phyloP scores from a whole-genome alignment of 2,329 filamentous ascomycete species.

The Colletotrichum lentis region DNA sequence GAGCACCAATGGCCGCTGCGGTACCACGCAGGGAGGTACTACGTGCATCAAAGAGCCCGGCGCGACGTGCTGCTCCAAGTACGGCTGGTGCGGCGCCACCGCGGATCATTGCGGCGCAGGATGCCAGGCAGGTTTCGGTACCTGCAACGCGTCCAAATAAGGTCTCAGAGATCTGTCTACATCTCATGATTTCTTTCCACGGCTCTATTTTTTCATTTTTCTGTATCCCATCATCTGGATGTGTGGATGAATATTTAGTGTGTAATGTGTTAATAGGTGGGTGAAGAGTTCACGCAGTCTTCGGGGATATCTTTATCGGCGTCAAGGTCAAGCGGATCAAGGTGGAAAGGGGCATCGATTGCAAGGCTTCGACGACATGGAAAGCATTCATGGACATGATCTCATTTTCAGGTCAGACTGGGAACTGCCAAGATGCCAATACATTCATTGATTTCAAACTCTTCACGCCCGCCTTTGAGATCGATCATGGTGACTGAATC shows the following conservation, averaged over 20 bases:
- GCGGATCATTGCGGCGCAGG: slow-evolving; percentile 39
- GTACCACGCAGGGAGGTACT: slow-evolving; percentile 37
- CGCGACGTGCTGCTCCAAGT: slow-evolving; percentile 39
- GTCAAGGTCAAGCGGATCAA: not conserved
- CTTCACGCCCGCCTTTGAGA: not conserved
- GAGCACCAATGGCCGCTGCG: slow-evolving; percentile 43
- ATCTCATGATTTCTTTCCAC: not conserved
- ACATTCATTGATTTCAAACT: not conserved
- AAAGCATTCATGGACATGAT: not conserved
- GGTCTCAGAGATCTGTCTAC: not conserved
- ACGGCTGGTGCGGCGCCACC: slow-evolving; percentile 40
- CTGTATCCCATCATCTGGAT: not conserved
- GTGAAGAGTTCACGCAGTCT: not conserved
- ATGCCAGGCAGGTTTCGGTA: slow-evolving; percentile 33
- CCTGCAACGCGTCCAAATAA: slow-evolving; percentile 28
- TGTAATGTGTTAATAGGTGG: slow-evolving; percentile 24
- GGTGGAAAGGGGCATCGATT: not conserved
- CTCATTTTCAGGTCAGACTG: too few species aligned
- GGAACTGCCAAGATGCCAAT: not conserved
- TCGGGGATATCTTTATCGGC: not conserved
- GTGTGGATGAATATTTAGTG: slow-evolving; percentile 13
- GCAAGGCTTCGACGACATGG: not conserved
- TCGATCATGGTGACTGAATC: not conserved
- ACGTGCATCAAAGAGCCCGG: slow-evolving; percentile 40
- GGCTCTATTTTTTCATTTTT: too few species aligned